Conservation (phyloP, 768 basidiomycete genomes). For the Trametes elegans region DNA sequence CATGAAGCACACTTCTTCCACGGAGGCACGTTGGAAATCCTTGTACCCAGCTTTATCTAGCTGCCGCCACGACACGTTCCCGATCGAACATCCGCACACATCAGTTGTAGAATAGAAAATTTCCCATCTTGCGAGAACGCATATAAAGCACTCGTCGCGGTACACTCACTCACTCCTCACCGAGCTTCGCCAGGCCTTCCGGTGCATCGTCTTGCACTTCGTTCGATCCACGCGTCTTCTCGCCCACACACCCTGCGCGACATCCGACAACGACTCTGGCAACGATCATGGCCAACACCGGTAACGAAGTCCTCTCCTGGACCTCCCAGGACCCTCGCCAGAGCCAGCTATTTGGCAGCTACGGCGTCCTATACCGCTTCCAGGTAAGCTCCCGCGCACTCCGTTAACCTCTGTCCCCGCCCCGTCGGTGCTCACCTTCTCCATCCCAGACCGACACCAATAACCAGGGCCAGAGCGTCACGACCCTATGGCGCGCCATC, state of each 20-base stretch:
- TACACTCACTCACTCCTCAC: constrained; percentile 13
- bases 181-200: constrained; percentile 21
- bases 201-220: constrained; percentile 13
- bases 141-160: constrained; percentile 49
- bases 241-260: constrained; percentile 25
- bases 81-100: constrained; percentile 61
- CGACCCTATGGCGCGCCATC: constrained; percentile 78
- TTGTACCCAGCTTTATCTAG: constrained; percentile 73
- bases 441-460: constrained; percentile 58
- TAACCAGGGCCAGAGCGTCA: constrained; percentile 65
- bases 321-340: constrained; percentile 84
- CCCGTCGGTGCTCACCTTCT: constrained; percentile 28
- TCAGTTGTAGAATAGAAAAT: constrained; percentile 48
- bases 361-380: constrained; percentile 81
- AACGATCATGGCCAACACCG: constrained; percentile 42
- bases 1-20: constrained; percentile 63
- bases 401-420: constrained; percentile 16
- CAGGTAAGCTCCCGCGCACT: constrained; percentile 46
- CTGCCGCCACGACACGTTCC: constrained; percentile 74
- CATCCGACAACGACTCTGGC: constrained; percentile 40
- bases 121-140: constrained; percentile 35
- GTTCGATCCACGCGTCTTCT: constrained; percentile 17
- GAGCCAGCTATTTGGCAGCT: constrained; percentile 78
- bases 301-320: constrained; percentile 74
- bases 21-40: constrained; percentile 63